A percentile compares a stretch with the other conserved stretches of the same genome.
These are phyloP conservation scores for Saitozyma sp. DNA, from an alignment of 768 basidiomycete genomes.

Conservation along the genomic window DNA sequence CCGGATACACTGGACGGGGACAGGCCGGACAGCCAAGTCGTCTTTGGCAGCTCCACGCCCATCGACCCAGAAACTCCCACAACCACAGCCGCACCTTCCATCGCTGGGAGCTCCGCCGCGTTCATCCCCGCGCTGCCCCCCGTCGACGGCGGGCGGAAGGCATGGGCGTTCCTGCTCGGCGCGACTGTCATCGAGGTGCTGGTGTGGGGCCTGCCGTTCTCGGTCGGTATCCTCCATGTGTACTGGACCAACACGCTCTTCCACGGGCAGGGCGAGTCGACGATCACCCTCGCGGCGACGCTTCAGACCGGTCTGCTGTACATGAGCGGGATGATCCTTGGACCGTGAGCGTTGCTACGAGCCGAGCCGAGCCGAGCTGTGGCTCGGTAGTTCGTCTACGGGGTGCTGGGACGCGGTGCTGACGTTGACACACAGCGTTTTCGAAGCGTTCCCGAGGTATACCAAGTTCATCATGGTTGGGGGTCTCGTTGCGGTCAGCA, in stretches of 20 bases:
- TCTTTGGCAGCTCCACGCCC: neutral
- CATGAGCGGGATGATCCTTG: slow-evolving; percentile 29
- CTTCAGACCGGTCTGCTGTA: slow-evolving; percentile 45
- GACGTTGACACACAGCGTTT: slow-evolving; percentile 11
- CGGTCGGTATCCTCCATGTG: slow-evolving; percentile 43
- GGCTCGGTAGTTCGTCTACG: too few species aligned
- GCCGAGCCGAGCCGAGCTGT: too few species aligned
- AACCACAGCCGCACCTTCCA: too few species aligned
- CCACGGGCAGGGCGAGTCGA: slow-evolving; percentile 24
- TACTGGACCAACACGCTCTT: slow-evolving; percentile 44
- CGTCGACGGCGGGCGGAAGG: slow-evolving; percentile 33
- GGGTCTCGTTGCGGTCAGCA: neutral
- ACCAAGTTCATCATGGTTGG: neutral
- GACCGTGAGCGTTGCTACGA: slow-evolving; percentile 30
- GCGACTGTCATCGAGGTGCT: slow-evolving; percentile 41
- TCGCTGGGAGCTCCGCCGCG: too few species aligned
- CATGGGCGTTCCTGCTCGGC: slow-evolving; percentile 43
- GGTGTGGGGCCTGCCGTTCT: slow-evolving; percentile 47
- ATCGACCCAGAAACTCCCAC: too few species aligned
- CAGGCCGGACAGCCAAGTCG: slow-evolving; percentile 1
- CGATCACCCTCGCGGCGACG: slow-evolving; percentile 42
- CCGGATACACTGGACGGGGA: neutral
- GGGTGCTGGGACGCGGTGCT: neutral
- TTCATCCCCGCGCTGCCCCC: slow-evolving; percentile 11
- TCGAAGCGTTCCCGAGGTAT: slow-evolving; percentile 22